Evolutionary conservation across 1,139 yeast species (phyloP).

Genomic region (Sugiyamaella sp.): DNA sequence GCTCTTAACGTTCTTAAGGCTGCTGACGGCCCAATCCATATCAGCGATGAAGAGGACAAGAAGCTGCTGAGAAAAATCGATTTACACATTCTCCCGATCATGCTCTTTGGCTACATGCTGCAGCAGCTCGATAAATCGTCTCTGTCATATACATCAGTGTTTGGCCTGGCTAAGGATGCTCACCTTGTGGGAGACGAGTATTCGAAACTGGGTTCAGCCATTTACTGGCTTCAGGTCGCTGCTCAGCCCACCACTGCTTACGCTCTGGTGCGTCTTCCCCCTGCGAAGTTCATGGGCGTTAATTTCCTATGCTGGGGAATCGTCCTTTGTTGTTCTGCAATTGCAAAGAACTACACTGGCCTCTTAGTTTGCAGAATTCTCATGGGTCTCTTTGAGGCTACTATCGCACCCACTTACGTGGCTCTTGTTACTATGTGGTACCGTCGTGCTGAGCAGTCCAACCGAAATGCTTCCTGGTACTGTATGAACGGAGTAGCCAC

Average conservation of each 20-base stretch:
- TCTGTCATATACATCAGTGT: conserved; percentile 60
- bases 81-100: conserved; percentile 52
- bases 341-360: conserved; percentile 53
- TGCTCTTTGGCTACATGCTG: conserved; percentile 46
- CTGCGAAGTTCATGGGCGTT: conserved; percentile 54
- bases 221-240: conserved; percentile 55
- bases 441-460: conserved; percentile 53
- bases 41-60: conserved; percentile 23
- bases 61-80: conserved; percentile 56
- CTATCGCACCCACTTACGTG: conserved; percentile 57
- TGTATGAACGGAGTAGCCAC: conserved; percentile 38
- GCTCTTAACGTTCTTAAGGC: conserved; percentile 12
- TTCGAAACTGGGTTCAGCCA: conserved; percentile 63
- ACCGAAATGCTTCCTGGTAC: conserved; percentile 42
- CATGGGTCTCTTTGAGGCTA: conserved; percentile 59
- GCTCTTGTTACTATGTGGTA: conserved; percentile 60
- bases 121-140: conserved; percentile 72
- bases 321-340: conserved; percentile 51
- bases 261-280: conserved; percentile 55
- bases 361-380: conserved; percentile 53
- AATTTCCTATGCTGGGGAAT: conserved; percentile 56
- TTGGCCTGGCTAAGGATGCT: conserved; percentile 53
- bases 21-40: conserved; percentile 13
- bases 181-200: conserved; percentile 47
- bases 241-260: conserved; percentile 59